phyloP scores from a whole-genome alignment of 108 stramenopile species.

The Stephanodiscus minutulus region DNA sequence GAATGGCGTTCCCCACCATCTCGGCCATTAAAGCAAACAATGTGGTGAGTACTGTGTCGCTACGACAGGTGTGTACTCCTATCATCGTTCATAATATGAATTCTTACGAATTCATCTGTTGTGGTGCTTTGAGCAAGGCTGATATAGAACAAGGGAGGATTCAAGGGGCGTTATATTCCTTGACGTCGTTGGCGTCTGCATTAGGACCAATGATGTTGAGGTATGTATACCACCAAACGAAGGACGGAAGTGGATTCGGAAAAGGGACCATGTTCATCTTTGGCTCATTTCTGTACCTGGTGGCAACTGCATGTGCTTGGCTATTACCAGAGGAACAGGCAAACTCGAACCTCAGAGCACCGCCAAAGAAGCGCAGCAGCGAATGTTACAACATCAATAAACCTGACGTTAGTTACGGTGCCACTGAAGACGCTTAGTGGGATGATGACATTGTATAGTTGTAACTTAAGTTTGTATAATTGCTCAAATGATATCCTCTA shows the following conservation, averaged over 20 bases:
- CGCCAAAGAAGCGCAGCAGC: slow-evolving; percentile 24
- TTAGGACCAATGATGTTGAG: slow-evolving; percentile 69
- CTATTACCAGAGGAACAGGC: slow-evolving; percentile 65
- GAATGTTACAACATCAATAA: neutral
- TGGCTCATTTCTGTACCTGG: slow-evolving; percentile 62
- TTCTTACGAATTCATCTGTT: too few species aligned
- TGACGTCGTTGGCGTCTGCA: slow-evolving; percentile 77
- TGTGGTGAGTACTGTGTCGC: slow-evolving; percentile 44
- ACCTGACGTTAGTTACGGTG: neutral
- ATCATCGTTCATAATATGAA: neutral
- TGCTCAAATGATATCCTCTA: too few species aligned
- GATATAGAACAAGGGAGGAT: slow-evolving; percentile 82
- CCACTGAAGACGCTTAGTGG: neutral
- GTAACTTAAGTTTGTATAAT: too few species aligned
- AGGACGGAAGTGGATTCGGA: slow-evolving; percentile 54
- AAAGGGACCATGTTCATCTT: slow-evolving; percentile 83
- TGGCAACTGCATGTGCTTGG: slow-evolving; percentile 62
- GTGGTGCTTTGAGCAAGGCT: slow-evolving; percentile 14
- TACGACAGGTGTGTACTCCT: neutral
- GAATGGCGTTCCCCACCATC: slow-evolving; percentile 86
- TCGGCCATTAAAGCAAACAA: slow-evolving; percentile 87
- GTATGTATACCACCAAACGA: slow-evolving; percentile 60
- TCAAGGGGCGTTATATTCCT: slow-evolving; percentile 82
- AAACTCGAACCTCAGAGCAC: slow-evolving; percentile 40
- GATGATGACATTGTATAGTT: neutral